These are phyloP conservation scores for Nymphaea colorata DNA, from an alignment of 164 flowering plant genomes.

Conservation along the genomic window DNA sequence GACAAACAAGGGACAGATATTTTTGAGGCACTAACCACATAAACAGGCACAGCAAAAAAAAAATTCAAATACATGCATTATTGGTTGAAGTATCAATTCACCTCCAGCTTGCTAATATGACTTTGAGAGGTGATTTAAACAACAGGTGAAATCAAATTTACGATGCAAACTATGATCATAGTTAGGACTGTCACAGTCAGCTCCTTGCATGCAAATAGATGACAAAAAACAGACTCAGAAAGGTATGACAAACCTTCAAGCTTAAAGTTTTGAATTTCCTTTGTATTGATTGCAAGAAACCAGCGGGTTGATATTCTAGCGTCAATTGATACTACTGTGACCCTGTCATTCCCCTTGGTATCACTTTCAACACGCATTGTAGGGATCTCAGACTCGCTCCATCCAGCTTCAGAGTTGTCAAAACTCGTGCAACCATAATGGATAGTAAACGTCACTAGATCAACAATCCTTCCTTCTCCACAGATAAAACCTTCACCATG, in stretches of 20 bases:
- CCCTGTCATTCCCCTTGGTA: conserved; percentile 23
- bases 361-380: conserved; percentile 39
- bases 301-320: conserved; percentile 72
- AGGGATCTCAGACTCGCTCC: conserved; percentile 72
- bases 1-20: no score
- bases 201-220: not conserved
- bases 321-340: conserved; percentile 47
- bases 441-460: conserved; percentile 75
- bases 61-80: no score
- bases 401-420: conserved; percentile 42
- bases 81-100: no score
- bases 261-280: conserved; percentile 59
- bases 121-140: no score
- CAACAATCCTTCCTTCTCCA: conserved; percentile 49
- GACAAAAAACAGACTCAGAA: not conserved
- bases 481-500: conserved; percentile 63
- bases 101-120: no score
- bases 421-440: conserved; percentile 68
- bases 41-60: no score
- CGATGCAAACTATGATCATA: no score
- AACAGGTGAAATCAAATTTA: no score
- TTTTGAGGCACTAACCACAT: no score
- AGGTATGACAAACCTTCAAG: conserved; percentile 42
- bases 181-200: no score
- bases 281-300: conserved; percentile 69